phyloP scores from a whole-genome alignment of 2,329 filamentous ascomycete species.

The Ceratocystis lukuohia region DNA sequence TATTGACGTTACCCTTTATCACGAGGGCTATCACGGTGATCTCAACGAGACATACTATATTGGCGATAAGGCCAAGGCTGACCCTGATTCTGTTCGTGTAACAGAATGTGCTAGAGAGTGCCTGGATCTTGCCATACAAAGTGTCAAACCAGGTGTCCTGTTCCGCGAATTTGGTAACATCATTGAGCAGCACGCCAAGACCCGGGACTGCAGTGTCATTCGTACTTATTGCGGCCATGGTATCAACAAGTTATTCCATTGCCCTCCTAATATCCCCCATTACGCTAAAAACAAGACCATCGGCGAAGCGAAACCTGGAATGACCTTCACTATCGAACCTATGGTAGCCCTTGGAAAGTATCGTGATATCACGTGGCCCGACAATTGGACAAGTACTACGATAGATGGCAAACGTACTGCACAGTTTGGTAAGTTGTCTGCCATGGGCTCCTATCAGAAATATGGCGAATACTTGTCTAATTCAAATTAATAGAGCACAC shows the following conservation, averaged over 20 bases:
- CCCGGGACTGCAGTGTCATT: constrained; percentile 73
- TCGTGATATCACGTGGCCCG: constrained; percentile 90
- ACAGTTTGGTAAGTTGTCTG: constrained; percentile 60
- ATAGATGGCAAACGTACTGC: constrained; percentile 79
- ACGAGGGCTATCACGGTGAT: constrained; percentile 89
- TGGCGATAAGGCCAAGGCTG: constrained; percentile 68
- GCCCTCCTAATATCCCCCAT: constrained; percentile 85
- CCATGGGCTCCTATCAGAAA: neutral
- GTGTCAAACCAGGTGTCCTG: constrained; percentile 83
- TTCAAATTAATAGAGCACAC: constrained; percentile 51
- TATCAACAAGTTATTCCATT: constrained; percentile 87
- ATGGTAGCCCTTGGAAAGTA: constrained; percentile 93
- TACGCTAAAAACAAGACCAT: constrained; percentile 98
- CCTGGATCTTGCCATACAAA: constrained; percentile 76
- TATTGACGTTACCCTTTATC: constrained; percentile 88
- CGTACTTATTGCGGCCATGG: constrained; percentile 94
- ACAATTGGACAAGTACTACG: constrained; percentile 96
- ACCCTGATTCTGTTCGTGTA: constrained; percentile 77
- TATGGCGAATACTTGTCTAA: neutral
- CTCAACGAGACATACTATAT: constrained; percentile 99
- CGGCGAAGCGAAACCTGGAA: constrained; percentile 82
- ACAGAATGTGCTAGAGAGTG: constrained; percentile 84
- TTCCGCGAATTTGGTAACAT: constrained; percentile 88
- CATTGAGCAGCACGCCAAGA: constrained; percentile 91
- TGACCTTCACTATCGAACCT: constrained; percentile 98